Conservation (phyloP, 768 basidiomycete genomes). For the Psilocybe sp. region DNA sequence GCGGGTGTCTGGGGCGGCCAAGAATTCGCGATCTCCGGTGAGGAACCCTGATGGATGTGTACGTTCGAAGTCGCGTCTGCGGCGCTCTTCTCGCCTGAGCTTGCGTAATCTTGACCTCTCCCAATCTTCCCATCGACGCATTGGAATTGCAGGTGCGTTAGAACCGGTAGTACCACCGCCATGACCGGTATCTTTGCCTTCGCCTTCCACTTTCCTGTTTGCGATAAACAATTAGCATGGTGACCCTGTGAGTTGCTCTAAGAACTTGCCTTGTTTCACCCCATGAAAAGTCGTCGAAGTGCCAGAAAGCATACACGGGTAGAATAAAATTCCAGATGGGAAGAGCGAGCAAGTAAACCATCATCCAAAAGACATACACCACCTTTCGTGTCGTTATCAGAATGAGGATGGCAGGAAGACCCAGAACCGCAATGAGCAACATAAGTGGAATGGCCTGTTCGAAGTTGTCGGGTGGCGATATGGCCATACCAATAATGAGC, state of each 20-base stretch:
- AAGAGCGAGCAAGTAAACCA: conserved; percentile 87
- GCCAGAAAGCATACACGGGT: conserved; percentile 97
- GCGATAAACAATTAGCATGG: conserved; percentile 13
- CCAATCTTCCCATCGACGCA: conserved; percentile 99
- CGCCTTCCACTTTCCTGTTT: conserved; percentile 90
- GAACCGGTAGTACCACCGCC: conserved; percentile 56
- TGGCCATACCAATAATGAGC: conserved; percentile 76
- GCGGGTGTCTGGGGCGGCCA: conserved; percentile 54
- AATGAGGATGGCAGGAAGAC: conserved; percentile 90
- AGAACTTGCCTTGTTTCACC: conserved; percentile 86
- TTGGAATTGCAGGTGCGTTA: conserved; percentile 66
- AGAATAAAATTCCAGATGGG: conserved; percentile 96
- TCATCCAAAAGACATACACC: conserved; percentile 97
- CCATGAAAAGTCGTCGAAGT: conserved; percentile 99
- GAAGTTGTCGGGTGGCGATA: conserved; percentile 81
- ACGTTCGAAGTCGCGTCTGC: conserved; percentile 79
- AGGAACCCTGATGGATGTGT: conserved; percentile 67
- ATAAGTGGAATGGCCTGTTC: conserved; percentile 92
- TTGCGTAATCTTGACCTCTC: conserved; percentile 93
- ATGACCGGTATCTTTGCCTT: conserved; percentile 77
- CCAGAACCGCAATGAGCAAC: conserved; percentile 86
- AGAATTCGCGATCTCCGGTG: conserved; percentile 58
- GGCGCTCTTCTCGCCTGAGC: conserved; percentile 79
- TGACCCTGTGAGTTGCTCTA: background rate
- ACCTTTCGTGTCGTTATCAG: conserved; percentile 92